phyloP scores from a whole-genome alignment of 2,329 filamentous ascomycete genomes.

The Phaeosphaeriaceae sp. region DNA sequence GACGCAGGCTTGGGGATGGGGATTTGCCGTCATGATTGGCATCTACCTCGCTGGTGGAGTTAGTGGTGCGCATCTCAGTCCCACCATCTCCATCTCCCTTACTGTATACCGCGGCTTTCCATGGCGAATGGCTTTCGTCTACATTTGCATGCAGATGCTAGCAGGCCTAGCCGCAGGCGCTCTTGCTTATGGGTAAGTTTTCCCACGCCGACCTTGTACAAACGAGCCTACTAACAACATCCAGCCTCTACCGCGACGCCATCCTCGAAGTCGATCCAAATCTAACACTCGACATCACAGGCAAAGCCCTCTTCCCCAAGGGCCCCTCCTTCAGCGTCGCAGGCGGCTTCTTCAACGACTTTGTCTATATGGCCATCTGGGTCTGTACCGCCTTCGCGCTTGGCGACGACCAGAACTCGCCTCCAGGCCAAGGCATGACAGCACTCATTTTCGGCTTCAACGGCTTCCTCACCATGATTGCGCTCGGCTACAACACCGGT shows the following conservation, averaged over 20 bases:
- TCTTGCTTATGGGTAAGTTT: slow-evolving; percentile 49
- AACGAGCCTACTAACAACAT: background rate
- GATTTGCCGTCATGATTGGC: slow-evolving; percentile 61
- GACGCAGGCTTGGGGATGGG: slow-evolving; percentile 55
- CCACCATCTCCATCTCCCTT: slow-evolving; percentile 52
- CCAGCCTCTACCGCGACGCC: slow-evolving; percentile 54
- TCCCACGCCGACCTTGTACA: slow-evolving; percentile 36
- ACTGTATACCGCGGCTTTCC: slow-evolving; percentile 67
- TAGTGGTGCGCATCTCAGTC: slow-evolving; percentile 59
- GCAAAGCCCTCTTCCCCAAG: slow-evolving; percentile 67
- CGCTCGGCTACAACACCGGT: slow-evolving; percentile 38
- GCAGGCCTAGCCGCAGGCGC: slow-evolving; percentile 57
- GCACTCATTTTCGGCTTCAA: slow-evolving; percentile 48
- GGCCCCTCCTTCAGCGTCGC: slow-evolving; percentile 66
- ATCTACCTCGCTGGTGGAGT: slow-evolving; percentile 57
- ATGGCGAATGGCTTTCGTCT: slow-evolving; percentile 58
- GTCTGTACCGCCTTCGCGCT: slow-evolving; percentile 76
- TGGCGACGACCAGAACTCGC: slow-evolving; percentile 55
- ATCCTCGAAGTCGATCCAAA: slow-evolving; percentile 66
- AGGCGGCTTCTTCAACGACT: slow-evolving; percentile 75
- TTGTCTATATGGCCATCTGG: slow-evolving; percentile 69
- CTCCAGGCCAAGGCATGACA: slow-evolving; percentile 58
- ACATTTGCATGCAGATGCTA: slow-evolving; percentile 60
- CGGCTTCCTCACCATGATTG: slow-evolving; percentile 32
- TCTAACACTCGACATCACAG: slow-evolving; percentile 36